Evolutionary conservation across 176 grass and related monocot genomes (phyloP).

Genomic region (Avena sativa): DNA sequence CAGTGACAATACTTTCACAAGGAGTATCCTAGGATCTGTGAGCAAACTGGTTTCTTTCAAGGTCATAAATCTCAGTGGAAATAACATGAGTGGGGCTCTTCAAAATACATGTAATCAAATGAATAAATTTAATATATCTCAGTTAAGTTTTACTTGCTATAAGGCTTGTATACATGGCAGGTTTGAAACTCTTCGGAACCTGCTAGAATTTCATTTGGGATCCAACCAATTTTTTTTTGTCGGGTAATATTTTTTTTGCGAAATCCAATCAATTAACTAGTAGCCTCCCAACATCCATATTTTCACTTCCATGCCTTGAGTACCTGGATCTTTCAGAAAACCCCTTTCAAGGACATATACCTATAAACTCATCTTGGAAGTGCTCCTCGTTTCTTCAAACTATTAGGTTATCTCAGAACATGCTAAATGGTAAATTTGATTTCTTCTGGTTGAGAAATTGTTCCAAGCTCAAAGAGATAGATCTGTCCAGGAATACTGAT

Average conservation of each 20-base stretch:
- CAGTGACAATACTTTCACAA: background rate
- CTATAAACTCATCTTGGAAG: no score
- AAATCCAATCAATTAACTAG: background rate
- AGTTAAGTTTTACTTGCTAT: background rate
- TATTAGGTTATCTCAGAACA: no score
- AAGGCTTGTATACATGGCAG: background rate
- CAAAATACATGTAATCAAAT: background rate
- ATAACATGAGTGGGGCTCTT: background rate
- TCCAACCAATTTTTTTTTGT: no score
- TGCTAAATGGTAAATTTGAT: no score
- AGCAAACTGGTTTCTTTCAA: background rate
- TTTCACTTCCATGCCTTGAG: conserved; percentile 18
- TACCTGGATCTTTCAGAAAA: background rate
- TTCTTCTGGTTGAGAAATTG: no score
- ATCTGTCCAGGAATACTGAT: no score
- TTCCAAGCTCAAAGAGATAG: no score
- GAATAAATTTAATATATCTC: background rate
- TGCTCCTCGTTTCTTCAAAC: no score
- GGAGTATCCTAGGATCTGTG: background rate
- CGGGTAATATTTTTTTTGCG: no score
- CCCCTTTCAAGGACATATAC: no score
- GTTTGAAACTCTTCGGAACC: background rate
- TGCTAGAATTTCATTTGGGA: conserved; percentile 27
- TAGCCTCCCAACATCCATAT: background rate
- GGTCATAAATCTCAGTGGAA: background rate